phyloP scores from a whole-genome alignment of 345 rosid species.

The Salix exigua region DNA sequence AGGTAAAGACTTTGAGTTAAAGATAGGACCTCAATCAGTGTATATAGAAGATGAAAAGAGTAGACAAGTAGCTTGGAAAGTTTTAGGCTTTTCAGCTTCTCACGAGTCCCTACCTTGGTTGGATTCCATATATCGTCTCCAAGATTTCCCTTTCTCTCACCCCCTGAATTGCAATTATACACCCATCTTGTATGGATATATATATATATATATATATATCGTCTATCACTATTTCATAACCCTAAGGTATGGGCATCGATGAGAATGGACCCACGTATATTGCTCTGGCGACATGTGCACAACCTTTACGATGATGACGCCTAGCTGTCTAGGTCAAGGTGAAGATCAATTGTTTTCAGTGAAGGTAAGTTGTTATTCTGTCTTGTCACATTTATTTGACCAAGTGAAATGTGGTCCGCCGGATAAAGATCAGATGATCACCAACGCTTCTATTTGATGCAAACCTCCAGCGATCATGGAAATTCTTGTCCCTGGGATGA shows the following conservation, averaged over 20 bases:
- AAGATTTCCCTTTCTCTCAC: slow-evolving; percentile 3
- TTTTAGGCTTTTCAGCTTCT: not conserved
- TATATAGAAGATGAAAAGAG: not conserved
- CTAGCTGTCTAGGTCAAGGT: slow-evolving; percentile 1
- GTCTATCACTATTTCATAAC: slow-evolving; percentile 9
- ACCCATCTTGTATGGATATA: not conserved
- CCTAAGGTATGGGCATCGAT: slow-evolving; percentile 32
- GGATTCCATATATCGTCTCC: slow-evolving; percentile 26
- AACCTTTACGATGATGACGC: not conserved
- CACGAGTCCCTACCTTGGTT: slow-evolving; percentile 28
- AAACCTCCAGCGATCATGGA: not conserved
- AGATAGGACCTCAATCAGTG: not conserved
- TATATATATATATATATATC: slow-evolving; percentile 5
- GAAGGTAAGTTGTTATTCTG: not conserved
- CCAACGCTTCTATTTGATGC: slow-evolving; percentile 15
- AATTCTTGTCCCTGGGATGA: not conserved
- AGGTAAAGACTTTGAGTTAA: not conserved
- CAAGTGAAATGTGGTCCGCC: slow-evolving; percentile 18
- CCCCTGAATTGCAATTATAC: slow-evolving; percentile 18
- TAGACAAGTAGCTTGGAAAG: not conserved
- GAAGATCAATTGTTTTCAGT: not conserved
- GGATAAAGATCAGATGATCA: slow-evolving; percentile 4
- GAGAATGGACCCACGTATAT: slow-evolving; percentile 19
- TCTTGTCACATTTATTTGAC: slow-evolving; percentile 3
- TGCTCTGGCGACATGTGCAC: slow-evolving; percentile 12